Percentiles rank a stretch among this genome's conserved stretches.
phyloP scores from a whole-genome alignment of 768 basidiomycete species.

The Pleurotus pulmonarius region DNA sequence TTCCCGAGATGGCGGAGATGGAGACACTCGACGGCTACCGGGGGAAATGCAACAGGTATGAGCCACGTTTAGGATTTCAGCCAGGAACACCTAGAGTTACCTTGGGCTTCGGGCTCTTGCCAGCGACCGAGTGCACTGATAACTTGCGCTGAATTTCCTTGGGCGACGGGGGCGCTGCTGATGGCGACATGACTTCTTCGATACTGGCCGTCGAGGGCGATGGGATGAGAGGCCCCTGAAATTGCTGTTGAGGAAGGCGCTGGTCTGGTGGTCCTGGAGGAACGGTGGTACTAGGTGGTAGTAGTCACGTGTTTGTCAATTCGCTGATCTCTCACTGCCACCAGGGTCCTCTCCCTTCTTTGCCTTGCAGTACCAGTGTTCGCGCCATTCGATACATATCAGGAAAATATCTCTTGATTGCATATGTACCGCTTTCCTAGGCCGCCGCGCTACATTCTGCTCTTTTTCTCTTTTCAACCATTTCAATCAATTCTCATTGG shows the following conservation, averaged over 20 bases:
- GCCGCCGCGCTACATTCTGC: no score
- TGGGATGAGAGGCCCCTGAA: conserved; percentile 1
- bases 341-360: no score
- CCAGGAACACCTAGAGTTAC: conserved; percentile 20
- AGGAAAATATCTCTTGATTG: no score
- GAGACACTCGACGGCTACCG: conserved; percentile 17
- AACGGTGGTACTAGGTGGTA: background rate
- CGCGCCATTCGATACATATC: no score
- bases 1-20: conserved; percentile 51
- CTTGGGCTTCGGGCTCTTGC: conserved; percentile 38
- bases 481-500: no score
- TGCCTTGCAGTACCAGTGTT: no score
- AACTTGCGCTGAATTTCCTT: conserved; percentile 87
- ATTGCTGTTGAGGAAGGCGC: background rate
- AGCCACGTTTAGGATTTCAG: background rate
- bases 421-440: no score
- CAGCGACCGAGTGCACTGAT: conserved; percentile 62
- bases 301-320: no score
- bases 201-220: conserved; percentile 7
- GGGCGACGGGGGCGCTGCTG: conserved; percentile 68
- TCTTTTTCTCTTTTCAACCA: no score
- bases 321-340: no score
- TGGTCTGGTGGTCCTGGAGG: background rate
- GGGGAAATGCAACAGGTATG: conserved; percentile 7
- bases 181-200: conserved; percentile 28